Evolutionary conservation across 768 basidiomycete species (phyloP), one percentile per base, ranked within the genome.

Genomic region (Rhodotorula taiwanensis): DNA sequence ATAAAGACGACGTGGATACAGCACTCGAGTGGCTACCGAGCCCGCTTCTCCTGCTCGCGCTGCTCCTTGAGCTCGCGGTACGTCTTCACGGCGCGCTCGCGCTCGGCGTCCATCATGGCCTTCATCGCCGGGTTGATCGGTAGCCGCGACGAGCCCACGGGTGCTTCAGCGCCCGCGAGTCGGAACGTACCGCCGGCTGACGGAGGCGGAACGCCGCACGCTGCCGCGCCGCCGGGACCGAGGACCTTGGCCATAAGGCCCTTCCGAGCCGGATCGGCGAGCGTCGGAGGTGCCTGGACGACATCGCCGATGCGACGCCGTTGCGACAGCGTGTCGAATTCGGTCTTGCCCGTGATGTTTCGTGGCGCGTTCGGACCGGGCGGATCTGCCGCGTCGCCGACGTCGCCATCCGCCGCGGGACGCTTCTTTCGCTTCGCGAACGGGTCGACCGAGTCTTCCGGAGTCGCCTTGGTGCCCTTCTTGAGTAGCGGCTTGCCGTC

Each of bases 41-140:
- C 13, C 15, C 74, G 41, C 33, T 36, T 39, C 60, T 55, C 58
- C 61, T 56, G 27, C 51, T 85, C 87, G 75, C 55, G 50, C 59
- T 69, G 34, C 60, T 69, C 67, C 56, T 85, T 88, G 75, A 89
- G 71, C 75, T 84, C 81, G 62, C 88, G 77, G 74, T 88, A 89
- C 57, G 80, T 79, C 71, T 75, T 76, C 62, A 90, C 84, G 27
- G 77, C 86, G 63, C 81, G 84, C 70, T 86, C 84, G 66, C 88
- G 79, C 60, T 89, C 87, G 55, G 79, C 78, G 71, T 86, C 86
- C 82, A 90, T 83, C 83, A 87, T 83, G 10, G 79, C 79, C 73
- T 83, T 84, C 77, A 88, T 86, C 20, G 85, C 83, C 81, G 88
- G 84, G 33, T 84, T 85, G 34, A 89, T 68, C 13, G 86, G 79